Base-by-base conservation (phyloP, 768 basidiomycete genomes). In the Kwoniella sp. region DNA sequence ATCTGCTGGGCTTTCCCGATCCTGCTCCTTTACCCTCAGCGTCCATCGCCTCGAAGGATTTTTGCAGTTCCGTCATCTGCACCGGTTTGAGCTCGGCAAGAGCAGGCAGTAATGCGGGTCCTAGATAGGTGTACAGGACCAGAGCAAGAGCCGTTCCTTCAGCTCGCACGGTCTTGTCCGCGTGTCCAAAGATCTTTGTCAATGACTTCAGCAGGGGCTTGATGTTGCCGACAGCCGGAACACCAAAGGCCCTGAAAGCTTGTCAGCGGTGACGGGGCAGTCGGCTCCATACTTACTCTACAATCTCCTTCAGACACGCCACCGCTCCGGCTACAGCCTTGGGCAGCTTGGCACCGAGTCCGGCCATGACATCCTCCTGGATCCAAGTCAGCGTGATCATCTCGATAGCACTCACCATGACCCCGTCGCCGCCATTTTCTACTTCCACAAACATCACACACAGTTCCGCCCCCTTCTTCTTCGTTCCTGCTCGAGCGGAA, bases 11-110 rank as follows among this genome's bases (percentile, higher is more conserved):
- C 68, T 85, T 88, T 25, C 89, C 76, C 5, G 79, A 79, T 9
- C 90, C 93, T 53, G 85, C 87, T 0, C 89, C 91, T 62, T 84
- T 87, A 2, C 85, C 86, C n/a, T 84, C 84, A 56, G 82, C 83
- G 63, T 92, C 88, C 79, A 93, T 77, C 19, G 73, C 77, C 50
- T 88, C 89, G 67, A 93, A 99, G 0, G 83, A 80, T 67, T 96
- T 93, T 64, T 88, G 89, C 63, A 99, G 73, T 63, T 99, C 95
- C 72, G 95, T 91, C 36, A 93, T 83, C 74, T 98, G 95, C 3
- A 99, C 90, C 1, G 93, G 90, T 71, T 99, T 99, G 56, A 99
- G 80, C 55, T 96, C 92, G 19, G 81, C 77, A 19, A 99, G 77
- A 78, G 84, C 89, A 40, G 88, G 81, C 47, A 90, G 85, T 55